Base-by-base conservation (phyloP, 768 basidiomycete species). In the Boletus reticuloceps region DNA sequence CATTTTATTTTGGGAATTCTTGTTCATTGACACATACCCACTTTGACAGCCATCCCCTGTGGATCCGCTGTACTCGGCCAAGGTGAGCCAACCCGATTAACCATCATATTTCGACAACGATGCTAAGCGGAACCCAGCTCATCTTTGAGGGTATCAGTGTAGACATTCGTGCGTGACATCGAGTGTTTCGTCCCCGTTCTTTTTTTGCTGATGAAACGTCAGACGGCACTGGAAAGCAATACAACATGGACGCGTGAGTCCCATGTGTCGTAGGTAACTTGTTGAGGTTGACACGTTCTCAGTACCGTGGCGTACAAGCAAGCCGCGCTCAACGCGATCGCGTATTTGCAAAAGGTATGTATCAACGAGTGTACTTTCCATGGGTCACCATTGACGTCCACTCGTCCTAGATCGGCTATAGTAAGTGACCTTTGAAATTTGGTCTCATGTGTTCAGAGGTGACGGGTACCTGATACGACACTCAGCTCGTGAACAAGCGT, bases 291-390 rank as follows among this genome's bases (percentile, higher is more conserved):
- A 43, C 48, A n/a, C 11, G 19, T 20, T 25, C 34, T 31, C 47
- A 86, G 85, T 0, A 82, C 87, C 20, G 85, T 88, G 17, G 88
- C 89, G 4, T 91, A 87, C 67, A 89, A 91, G 65, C 87, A 88
- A 70, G 89, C 89, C 6, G 86, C 89, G 0, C 71, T 89, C 51
- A 89, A 89, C 61, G 80, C 85, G 3, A 90, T 91, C 49, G 79
- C 80, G 3, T 91, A 91, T 67, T 75, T 91, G 42, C 75, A 78
- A 73, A 87, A 87, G 78, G 84, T 83, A 47, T 27, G 65, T 58
- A 38, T 32, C 37, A 43, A 17, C 0, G 17, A 9, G 1, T 37
- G 13, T 7, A 3, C 11, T 25, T 9, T 8, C 29, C 29, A 5
- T 34, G 25, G 12, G 14, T 16, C n/a, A 9, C 16, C 31, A 43